Percentiles rank a stretch among this genome's conserved stretches.
These are phyloP conservation scores for Aureoboletus auriporus DNA, from an alignment of 768 basidiomycete species.

Conservation along the genomic window DNA sequence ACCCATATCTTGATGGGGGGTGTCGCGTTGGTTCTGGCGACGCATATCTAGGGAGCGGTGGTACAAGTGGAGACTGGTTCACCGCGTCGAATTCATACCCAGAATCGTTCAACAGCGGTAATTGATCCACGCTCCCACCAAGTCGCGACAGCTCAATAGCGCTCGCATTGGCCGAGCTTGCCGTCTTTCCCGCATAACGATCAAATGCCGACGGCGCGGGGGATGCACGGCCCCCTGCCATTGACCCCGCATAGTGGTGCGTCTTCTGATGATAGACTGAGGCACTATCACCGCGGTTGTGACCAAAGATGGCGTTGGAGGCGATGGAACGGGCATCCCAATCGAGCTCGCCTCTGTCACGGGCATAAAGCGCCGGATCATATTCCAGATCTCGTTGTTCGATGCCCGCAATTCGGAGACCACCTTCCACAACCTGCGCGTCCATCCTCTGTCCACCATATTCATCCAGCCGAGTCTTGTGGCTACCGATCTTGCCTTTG, in stretches of 20 bases:
- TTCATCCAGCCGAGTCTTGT: slow-evolving; percentile 66
- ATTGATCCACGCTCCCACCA: slow-evolving; percentile 47
- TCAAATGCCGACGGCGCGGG: slow-evolving; percentile 49
- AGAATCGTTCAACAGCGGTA: slow-evolving; percentile 50
- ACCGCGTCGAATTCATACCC: slow-evolving; percentile 11
- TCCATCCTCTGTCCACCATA: slow-evolving; percentile 77
- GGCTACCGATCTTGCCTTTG: slow-evolving; percentile 60
- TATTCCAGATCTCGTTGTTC: slow-evolving; percentile 79
- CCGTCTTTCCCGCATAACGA: slow-evolving; percentile 51
- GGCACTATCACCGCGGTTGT: slow-evolving; percentile 32
- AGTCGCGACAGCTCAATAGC: slow-evolving; percentile 56
- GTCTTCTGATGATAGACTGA: slow-evolving; percentile 41
- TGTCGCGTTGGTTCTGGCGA: slow-evolving; percentile 14
- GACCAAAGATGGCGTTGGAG: slow-evolving; percentile 49
- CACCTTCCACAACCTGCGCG: slow-evolving; percentile 69
- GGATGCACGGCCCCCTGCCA: slow-evolving; percentile 33
- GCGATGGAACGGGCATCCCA: slow-evolving; percentile 83
- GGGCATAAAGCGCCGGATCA: slow-evolving; percentile 72
- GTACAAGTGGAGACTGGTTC: slow-evolving; percentile 8
- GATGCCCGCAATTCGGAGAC: slow-evolving; percentile 79
- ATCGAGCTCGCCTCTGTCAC: slow-evolving; percentile 81
- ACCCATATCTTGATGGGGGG: slow-evolving; percentile 26
- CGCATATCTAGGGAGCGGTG: slow-evolving; percentile 26
- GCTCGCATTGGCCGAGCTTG: slow-evolving; percentile 23
- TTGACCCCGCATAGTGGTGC: slow-evolving; percentile 35